Base-by-base conservation (phyloP, 345 rosid species). In the Excoecaria agallocha region DNA sequence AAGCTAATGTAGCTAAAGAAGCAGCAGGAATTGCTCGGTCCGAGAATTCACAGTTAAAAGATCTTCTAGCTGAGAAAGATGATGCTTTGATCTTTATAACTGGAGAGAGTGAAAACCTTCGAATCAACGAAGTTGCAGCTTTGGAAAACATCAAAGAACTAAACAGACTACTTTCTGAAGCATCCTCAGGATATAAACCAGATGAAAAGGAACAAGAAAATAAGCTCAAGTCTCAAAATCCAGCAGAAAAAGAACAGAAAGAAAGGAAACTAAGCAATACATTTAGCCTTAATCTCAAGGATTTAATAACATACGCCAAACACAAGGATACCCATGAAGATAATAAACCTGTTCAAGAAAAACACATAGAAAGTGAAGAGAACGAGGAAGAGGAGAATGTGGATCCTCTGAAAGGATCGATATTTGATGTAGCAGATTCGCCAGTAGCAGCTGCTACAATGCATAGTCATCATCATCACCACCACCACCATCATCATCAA, bases 1-100 rank as follows among this genome's bases (percentile, higher is more conserved):
- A 95, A 80, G 91, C 99, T 13, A 95, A 83, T 69, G 91, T 84
- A 3, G 94, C 99, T 0, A 95, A 91, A 84, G 99, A 88, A 79
- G 98, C 98, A 1, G 93, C 93, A 0, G 87, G 76, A 57, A 87
- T 91, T 3, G 98, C 97, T 0, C 82, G 82, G 56, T 86, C 80
- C 0, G 97, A 94, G 78, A 94, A 92, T 49, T 86, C 91, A 43
- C 90, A 91, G 63, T 83, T 94, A 70, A 87, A 91, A 74, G 98
- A 91, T 52, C 54, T 75, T 41, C 57, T 89, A 48, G 75, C 83
- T 6, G 88, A 86, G 25, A 95, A 89, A 70, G 96, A 95, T 37
- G 87, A 87, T 12, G 92, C 94, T 1, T 6, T 93, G 68, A 68
- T 84, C 1, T 84, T 89, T 72, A 82, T 91, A 38, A 72, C 81